These are phyloP conservation scores for Tetradesmus obliquus DNA, from an alignment of 139 green algal genomes.

Conservation along the genomic window DNA sequence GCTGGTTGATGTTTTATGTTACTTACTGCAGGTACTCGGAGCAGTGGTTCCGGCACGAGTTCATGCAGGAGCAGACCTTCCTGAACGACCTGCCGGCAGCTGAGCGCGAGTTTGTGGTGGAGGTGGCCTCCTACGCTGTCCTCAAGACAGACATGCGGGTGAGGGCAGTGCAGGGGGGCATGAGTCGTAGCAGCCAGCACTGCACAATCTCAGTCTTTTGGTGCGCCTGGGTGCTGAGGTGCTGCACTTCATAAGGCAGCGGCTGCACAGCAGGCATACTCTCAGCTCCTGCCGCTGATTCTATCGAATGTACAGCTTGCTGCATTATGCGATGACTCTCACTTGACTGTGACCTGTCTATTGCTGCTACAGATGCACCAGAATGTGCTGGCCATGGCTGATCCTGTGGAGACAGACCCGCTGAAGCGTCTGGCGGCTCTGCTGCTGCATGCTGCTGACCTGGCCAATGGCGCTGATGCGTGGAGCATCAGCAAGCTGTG, in stretches of 20 bases:
- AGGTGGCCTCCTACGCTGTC: background rate
- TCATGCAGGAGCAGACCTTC: background rate
- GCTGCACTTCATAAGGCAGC: too few relatives aligned
- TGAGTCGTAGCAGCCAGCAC: too few relatives aligned
- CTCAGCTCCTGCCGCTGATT: too few relatives aligned
- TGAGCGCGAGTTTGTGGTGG: background rate
- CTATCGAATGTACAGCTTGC: too few relatives aligned
- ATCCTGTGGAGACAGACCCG: background rate
- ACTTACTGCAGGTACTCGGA: background rate
- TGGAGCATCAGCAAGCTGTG: background rate
- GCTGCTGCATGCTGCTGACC: background rate
- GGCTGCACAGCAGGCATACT: too few relatives aligned
- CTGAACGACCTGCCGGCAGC: background rate
- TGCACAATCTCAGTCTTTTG: too few relatives aligned
- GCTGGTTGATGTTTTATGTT: too few relatives aligned
- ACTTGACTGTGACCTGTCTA: background rate
- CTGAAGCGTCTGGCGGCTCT: background rate
- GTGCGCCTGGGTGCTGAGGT: too few relatives aligned
- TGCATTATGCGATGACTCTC: too few relatives aligned
- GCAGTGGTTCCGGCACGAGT: background rate
- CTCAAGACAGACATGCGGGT: background rate
- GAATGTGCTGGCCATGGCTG: background rate
- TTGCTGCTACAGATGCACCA: background rate
- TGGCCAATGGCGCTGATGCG: background rate
- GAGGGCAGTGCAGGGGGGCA: background rate